These are phyloP conservation scores for Lentinula detonsa DNA, from an alignment of 768 basidiomycete species.

Conservation along the genomic window DNA sequence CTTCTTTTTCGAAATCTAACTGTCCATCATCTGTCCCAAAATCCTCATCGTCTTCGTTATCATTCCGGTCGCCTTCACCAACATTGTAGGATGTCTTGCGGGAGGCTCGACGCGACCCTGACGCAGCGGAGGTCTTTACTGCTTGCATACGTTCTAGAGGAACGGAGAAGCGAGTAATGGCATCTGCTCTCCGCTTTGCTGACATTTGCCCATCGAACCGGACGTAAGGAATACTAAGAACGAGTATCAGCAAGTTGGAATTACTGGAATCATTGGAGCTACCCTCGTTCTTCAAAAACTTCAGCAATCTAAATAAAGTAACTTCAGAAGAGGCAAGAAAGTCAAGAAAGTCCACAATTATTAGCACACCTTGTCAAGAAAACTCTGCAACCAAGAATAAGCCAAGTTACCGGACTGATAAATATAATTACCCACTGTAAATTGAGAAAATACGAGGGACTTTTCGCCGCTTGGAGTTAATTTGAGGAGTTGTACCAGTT, in stretches of 20 bases:
- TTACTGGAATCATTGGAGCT: not conserved
- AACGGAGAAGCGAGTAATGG: conserved; percentile 67
- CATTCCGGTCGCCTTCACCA: conserved; percentile 10
- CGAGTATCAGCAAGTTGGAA: not conserved
- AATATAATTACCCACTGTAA: conserved; percentile 35
- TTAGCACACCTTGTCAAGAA: conserved; percentile 3
- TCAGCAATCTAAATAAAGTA: conserved; percentile 53
- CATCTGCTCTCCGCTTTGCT: conserved; percentile 72
- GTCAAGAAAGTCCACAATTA: not conserved
- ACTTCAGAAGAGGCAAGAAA: conserved; percentile 1
- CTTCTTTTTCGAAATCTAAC: conserved; percentile 21
- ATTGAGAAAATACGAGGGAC: conserved; percentile 86
- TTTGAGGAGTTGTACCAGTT: conserved; percentile 66
- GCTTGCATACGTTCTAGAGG: conserved; percentile 32
- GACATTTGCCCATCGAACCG: conserved; percentile 87
- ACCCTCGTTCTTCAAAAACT: conserved; percentile 61
- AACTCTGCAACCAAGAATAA: not conserved
- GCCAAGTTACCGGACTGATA: too few relatives aligned
- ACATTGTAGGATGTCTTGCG: conserved; percentile 1
- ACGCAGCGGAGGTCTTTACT: not conserved
- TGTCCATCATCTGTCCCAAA: conserved; percentile 25
- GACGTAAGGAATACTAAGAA: conserved; percentile 60
- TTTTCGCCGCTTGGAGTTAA: conserved; percentile 69
- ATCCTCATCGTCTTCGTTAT: conserved; percentile 27
- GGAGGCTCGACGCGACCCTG: not conserved